Percentiles rank a stretch among this genome's conserved stretches.
phyloP scores from a whole-genome alignment of 495 filamentous ascomycete genomes.

The Penicillium simplicissimum region DNA sequence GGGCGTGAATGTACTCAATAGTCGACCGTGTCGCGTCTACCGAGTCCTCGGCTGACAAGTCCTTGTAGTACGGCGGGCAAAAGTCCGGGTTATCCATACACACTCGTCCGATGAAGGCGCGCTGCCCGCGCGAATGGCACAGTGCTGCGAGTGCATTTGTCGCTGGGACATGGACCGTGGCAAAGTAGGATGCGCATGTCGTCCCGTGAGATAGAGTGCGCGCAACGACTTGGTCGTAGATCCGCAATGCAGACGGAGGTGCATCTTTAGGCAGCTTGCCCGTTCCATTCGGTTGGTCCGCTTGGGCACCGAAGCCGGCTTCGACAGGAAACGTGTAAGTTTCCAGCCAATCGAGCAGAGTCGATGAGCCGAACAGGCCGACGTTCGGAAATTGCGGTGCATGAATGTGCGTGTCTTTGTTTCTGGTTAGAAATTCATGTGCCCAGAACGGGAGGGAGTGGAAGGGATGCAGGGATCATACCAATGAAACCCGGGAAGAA shows the following conservation, averaged over 20 bases:
- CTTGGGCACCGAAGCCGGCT: constrained; percentile 55
- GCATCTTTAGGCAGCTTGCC: constrained; percentile 18
- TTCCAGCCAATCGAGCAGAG: constrained; percentile 87
- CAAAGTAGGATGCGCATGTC: constrained; percentile 89
- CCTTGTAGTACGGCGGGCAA: constrained; percentile 73
- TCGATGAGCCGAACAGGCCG: constrained; percentile 87
- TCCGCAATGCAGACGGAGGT: constrained; percentile 49
- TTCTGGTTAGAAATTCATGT: constrained; percentile 11
- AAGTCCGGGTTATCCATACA: constrained; percentile 78
- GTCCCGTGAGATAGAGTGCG: constrained; percentile 87
- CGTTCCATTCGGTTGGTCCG: constrained; percentile 15
- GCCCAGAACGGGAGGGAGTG: background rate
- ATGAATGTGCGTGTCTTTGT: constrained; percentile 89
- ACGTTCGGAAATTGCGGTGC: constrained; percentile 91
- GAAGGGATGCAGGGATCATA: constrained; percentile 30
- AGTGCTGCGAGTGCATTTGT: constrained; percentile 88
- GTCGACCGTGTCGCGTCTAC: constrained; percentile 57
- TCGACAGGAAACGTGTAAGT: constrained; percentile 97
- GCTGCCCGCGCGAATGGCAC: constrained; percentile 73
- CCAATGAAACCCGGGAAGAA: constrained; percentile 96
- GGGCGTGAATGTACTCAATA: constrained; percentile 64
- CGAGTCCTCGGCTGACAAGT: constrained; percentile 58
- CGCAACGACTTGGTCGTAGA: constrained; percentile 74
- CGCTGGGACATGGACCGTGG: constrained; percentile 75
- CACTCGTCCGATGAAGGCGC: constrained; percentile 85